These are phyloP conservation scores for Cardamine resedifolia DNA, from an alignment of 345 rosid genomes.

Conservation along the genomic window DNA sequence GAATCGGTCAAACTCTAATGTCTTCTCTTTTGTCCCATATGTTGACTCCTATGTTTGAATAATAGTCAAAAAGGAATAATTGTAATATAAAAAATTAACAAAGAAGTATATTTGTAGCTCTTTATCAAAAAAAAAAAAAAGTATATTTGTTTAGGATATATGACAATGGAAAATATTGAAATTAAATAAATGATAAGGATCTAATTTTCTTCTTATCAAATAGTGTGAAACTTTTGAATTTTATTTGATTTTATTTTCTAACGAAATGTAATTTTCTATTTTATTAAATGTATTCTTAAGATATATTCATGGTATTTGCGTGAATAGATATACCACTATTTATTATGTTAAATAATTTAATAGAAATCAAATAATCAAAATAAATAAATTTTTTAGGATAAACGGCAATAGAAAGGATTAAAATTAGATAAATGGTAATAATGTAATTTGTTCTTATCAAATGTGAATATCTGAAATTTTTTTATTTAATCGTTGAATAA, in stretches of 20 bases:
- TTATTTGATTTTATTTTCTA: background rate
- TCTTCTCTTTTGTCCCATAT: conserved; percentile 3
- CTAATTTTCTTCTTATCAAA: background rate
- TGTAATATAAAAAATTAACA: too few relatives aligned
- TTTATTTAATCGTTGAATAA: background rate
- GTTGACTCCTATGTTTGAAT: background rate
- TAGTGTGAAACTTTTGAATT: background rate
- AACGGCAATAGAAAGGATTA: background rate
- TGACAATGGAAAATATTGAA: background rate
- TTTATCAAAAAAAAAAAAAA: too few relatives aligned
- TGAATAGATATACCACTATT: background rate
- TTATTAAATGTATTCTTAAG: too few relatives aligned
- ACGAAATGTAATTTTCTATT: background rate
- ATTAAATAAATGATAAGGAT: background rate
- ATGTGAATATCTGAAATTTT: background rate
- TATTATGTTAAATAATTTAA: background rate
- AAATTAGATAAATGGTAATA: background rate
- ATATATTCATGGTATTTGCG: background rate
- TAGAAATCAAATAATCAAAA: background rate
- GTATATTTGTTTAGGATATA: background rate
- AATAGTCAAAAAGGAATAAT: background rate
- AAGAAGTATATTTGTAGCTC: too few relatives aligned
- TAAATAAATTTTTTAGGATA: background rate
- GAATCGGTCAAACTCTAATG: background rate
- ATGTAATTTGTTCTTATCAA: background rate